Conservation (phyloP, 306 rosid species). For the Alnus glutinosa region DNA sequence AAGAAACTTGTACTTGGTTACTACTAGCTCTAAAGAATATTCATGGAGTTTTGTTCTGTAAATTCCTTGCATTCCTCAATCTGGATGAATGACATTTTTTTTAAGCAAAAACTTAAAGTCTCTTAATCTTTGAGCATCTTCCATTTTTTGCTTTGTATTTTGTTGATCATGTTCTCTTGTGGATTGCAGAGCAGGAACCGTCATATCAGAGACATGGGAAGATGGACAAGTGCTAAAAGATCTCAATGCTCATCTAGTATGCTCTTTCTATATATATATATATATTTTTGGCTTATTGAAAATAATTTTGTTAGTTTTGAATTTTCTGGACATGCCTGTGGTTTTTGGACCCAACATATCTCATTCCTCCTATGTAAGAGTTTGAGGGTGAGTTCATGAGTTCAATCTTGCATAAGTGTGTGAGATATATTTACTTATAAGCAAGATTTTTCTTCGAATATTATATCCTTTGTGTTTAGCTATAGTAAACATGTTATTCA, state of each 20-base stretch:
- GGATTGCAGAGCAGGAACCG: constrained; percentile 92
- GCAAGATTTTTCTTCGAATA: too few relatives aligned
- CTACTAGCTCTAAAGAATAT: too few relatives aligned
- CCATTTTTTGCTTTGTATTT: constrained; percentile 12
- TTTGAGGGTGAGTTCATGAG: background rate
- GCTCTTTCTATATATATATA: constrained; percentile 29
- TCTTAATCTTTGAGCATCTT: background rate
- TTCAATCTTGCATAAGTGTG: too few relatives aligned
- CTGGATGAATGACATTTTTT: background rate
- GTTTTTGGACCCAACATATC: background rate
- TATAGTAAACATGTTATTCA: too few relatives aligned
- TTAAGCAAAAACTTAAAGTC: background rate
- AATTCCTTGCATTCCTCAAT: background rate
- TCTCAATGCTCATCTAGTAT: constrained; percentile 87
- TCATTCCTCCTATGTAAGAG: background rate
- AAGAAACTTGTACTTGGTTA: background rate
- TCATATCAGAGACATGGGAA: constrained; percentile 98
- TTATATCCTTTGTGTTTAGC: background rate
- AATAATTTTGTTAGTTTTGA: background rate
- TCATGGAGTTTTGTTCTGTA: too few relatives aligned
- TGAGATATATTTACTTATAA: too few relatives aligned
- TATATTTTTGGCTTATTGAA: background rate
- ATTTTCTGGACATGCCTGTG: background rate
- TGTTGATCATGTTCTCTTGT: constrained; percentile 22
- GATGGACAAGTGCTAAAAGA: constrained; percentile 98